Evolutionary conservation across 1,284 basidiomycete genomes (phyloP), one percentile per base, ranked within the genome.

Genomic region (Ustilago loliicola): DNA sequence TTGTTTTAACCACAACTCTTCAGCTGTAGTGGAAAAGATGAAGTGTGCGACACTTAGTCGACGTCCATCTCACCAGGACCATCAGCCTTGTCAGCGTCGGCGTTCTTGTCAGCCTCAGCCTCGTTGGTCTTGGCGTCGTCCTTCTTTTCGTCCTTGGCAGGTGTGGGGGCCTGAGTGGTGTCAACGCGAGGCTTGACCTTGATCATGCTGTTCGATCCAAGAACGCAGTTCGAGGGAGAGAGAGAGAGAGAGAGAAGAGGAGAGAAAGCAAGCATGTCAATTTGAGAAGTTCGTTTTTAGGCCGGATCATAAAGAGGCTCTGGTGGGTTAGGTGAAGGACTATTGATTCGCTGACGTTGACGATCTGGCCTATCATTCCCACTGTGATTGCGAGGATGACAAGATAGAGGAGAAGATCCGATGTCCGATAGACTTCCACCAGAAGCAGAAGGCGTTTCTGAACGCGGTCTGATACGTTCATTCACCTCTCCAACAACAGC

Each of bases 1-100:
- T n/a, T n/a, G n/a, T n/a, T n/a, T n/a, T n/a, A n/a, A n/a, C n/a
- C n/a, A n/a, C 38, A 40, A 13, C 38, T 19, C 17, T 40, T 15
- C 11, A 40, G 38, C 38, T 15, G 15, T 19, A 19, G 15, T 40
- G 19, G 15, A 40, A 40, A 19, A 40, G n/a, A n/a, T n/a, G n/a
- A 40, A 40, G 38, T 6, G n/a, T 36, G n/a, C n/a, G n/a, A n/a
- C n/a, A n/a, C 42, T 62, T 55, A 85, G 61, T 85, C 83, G 55
- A 85, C 83, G 53, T 85, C 83, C 83, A 85, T 85, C 75, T 85
- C 80, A 30, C 72, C 76, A 23, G 75, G 76, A 51, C 71, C 75
- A 23, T 77, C 79, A 52, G 40, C 45, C 65, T 72, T 63, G 52
- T 66, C 64, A n/a, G 61, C 70, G 4, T 72, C 53, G 32, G 57